Evolutionary conservation across 2,329 filamentous ascomycete species (phyloP).

Genomic region (Colletotrichum simmondsii): DNA sequence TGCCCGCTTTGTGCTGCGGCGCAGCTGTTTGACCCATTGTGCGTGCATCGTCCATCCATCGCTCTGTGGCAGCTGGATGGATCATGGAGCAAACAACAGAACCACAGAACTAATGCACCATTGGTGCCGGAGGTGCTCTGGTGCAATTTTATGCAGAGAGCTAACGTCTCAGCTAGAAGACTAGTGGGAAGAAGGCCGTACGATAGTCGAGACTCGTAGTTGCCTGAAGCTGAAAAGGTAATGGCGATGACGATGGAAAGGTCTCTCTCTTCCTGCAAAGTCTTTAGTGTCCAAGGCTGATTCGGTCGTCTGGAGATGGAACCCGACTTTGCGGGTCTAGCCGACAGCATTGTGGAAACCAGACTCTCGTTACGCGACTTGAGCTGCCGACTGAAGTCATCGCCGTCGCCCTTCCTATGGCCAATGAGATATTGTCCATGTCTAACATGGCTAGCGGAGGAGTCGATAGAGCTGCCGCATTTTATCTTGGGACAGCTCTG

Average conservation of each 20-base stretch:
- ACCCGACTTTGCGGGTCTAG: neutral
- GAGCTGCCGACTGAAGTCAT: neutral
- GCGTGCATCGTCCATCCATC: constrained; percentile 13
- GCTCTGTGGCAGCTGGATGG: constrained; percentile 25
- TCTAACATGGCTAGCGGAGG: neutral
- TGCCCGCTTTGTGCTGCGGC: constrained; percentile 33
- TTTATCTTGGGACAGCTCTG: neutral
- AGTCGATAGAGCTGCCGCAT: constrained; percentile 1
- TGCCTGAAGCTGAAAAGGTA: constrained; percentile 11
- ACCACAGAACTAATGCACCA: constrained; percentile 30
- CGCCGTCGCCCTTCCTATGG: neutral
- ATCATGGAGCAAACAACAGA: neutral
- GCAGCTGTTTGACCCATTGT: constrained; percentile 29
- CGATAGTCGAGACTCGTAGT: neutral
- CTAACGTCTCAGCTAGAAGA: constrained; percentile 34
- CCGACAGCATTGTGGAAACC: neutral
- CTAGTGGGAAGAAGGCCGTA: constrained; percentile 7
- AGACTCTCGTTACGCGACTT: neutral
- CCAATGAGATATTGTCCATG: neutral
- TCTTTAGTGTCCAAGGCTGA: neutral
- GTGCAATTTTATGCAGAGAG: constrained; percentile 31
- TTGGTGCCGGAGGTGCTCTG: neutral
- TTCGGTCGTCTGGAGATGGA: neutral
- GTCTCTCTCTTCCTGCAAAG: constrained; percentile 1
- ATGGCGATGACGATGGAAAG: neutral